Evolutionary conservation across 2,329 filamentous ascomycete genomes (phyloP), one percentile per base, ranked within the genome.

Genomic region (Fusarium verrucosum): DNA sequence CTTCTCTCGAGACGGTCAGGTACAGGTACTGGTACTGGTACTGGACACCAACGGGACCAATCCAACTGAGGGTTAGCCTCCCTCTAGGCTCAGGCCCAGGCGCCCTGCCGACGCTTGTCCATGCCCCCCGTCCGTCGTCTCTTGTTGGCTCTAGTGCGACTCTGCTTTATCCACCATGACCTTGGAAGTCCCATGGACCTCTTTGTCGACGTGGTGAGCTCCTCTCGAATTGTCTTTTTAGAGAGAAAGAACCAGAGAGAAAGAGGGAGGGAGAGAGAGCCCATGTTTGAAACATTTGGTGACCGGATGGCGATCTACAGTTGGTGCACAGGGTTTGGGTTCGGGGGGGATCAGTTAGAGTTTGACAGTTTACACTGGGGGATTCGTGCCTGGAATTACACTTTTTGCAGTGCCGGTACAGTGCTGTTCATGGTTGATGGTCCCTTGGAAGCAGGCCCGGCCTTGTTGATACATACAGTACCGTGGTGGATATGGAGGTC

Each of bases 41-140:
- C 50, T n/a, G 44, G 25, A 26, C 23, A 41, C 25, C 33, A 44
- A 50, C 23, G 35, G 33, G 30, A 44, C 37, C 45, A 62, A 23
- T 50, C 54, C 56, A 45, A 38, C 50, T 50, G 19, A 58, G 62
- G 62, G 51, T 40, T 65, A 65, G 62, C 38, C 58, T 58, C 42
- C 25, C 55, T 68, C 66, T 54, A 64, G 59, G 37, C 46, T 51
- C 62, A 63, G 63, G 65, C 62, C 62, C 62, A 70, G 62, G 59
- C 64, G 62, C 58, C 67, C 56, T 65, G 65, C 62, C 62, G 58
- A 66, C 65, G 61, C 61, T 60, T 55, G 51, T 50, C 55, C 54
- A 70, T 62, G 57, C 60, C 57, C 62, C 55, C 65, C 49, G 44
- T 46, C 65, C 49, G 44, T 46, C 44, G 56, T 41, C 61, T 67